A percentile compares a stretch with the other conserved stretches of the same genome.
phyloP scores from a whole-genome alignment of 495 filamentous ascomycete genomes.

The Trichoderma gamsii region DNA sequence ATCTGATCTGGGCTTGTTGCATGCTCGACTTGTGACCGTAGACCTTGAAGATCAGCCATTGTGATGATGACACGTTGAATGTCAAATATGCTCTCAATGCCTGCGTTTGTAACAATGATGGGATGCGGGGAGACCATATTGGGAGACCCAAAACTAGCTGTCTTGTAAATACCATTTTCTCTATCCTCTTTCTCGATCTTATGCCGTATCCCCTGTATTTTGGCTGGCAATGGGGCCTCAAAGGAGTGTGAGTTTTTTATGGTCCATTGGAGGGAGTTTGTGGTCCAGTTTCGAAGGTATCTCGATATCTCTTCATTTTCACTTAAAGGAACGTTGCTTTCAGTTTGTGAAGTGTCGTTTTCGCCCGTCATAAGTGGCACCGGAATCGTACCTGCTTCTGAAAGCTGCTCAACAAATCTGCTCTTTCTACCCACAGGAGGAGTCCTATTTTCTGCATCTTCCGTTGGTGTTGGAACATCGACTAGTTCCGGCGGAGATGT shows the following conservation, averaged over 20 bases:
- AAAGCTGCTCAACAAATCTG: slow-evolving; percentile 8
- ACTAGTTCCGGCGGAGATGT: not conserved
- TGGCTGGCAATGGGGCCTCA: not conserved
- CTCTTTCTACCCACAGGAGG: slow-evolving; percentile 6
- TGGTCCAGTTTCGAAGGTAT: not conserved
- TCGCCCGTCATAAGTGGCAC: slow-evolving; percentile 14
- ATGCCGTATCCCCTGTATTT: not conserved
- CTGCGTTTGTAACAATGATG: slow-evolving; percentile 35
- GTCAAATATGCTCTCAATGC: slow-evolving; percentile 37
- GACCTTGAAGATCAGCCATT: slow-evolving; percentile 27
- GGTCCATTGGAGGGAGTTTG: not conserved
- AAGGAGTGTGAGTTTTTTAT: not conserved
- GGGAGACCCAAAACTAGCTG: slow-evolving; percentile 16
- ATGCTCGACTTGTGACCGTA: slow-evolving; percentile 28
- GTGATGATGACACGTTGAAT: slow-evolving; percentile 38
- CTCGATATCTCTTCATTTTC: not conserved
- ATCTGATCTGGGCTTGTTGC: slow-evolving; percentile 26
- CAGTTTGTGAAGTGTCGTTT: not conserved
- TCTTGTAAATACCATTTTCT: slow-evolving; percentile 4
- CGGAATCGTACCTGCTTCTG: slow-evolving; percentile 17
- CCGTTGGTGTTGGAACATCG: not conserved
- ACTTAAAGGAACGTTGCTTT: not conserved
- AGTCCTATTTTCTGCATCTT: not conserved
- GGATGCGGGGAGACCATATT: slow-evolving; percentile 36
- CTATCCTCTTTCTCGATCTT: not conserved